These are phyloP conservation scores for Paramecium pentaurelia DNA, from an alignment of 73 alveolate genomes.

Conservation along the genomic window DNA sequence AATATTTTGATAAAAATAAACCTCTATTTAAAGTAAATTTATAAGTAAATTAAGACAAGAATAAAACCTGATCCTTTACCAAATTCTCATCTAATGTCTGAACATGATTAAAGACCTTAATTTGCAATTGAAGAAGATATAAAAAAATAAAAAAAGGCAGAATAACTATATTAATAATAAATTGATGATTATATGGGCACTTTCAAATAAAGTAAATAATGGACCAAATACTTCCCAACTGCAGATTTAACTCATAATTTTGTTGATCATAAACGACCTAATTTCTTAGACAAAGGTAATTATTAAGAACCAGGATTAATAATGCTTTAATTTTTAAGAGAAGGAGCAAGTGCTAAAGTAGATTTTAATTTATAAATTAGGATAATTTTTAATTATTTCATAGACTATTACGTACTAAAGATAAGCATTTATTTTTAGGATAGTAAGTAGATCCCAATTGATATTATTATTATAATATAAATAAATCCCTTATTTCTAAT, in stretches of 20 bases:
- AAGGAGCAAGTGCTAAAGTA: slow-evolving; percentile 12
- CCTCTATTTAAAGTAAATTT: not conserved
- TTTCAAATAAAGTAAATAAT: not conserved
- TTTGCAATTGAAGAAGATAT: not conserved
- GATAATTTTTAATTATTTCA: slow-evolving; percentile 29
- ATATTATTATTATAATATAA: not conserved
- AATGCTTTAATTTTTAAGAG: not conserved
- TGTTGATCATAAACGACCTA: slow-evolving; percentile 33
- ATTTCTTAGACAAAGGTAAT: not conserved
- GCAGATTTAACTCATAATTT: slow-evolving; percentile 27
- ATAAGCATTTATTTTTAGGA: slow-evolving; percentile 1
- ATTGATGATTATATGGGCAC: not conserved
- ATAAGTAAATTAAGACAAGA: not conserved
- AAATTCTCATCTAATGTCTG: slow-evolving; percentile 33
- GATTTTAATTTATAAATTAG: not conserved
- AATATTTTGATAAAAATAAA: not conserved
- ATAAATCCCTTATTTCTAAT: too few species aligned
- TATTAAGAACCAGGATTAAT: slow-evolving; percentile 34
- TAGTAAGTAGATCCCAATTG: slow-evolving; percentile 16
- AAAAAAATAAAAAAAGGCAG: not conserved
- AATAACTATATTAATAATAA: not conserved
- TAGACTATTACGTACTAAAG: not conserved
- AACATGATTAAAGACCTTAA: slow-evolving; percentile 29
- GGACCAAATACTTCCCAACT: not conserved
- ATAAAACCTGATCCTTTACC: slow-evolving; percentile 1